phyloP scores from a whole-genome alignment of 768 basidiomycete genomes.

The Lactifluus rugatus region DNA sequence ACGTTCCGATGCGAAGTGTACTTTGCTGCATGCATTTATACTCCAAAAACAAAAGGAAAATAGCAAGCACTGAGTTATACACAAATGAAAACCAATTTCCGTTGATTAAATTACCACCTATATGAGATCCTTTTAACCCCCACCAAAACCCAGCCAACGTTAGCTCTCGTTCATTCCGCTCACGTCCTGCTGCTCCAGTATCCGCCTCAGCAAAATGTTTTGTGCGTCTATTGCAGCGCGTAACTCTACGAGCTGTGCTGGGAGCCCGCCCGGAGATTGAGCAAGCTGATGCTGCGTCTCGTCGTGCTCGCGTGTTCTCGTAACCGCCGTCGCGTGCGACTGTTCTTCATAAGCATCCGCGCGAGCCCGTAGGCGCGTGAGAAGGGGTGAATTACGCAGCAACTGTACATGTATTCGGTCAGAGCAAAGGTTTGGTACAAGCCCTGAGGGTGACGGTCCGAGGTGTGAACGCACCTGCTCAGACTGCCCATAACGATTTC shows the following conservation, averaged over 20 bases:
- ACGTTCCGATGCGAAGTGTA: neutral
- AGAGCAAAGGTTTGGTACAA: neutral
- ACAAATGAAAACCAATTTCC: neutral
- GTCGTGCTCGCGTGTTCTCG: conserved; percentile 26
- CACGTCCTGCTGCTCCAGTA: conserved; percentile 19
- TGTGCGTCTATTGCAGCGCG: conserved; percentile 48
- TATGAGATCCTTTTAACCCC: neutral
- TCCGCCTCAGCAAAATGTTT: conserved; percentile 37
- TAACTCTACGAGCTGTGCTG: conserved; percentile 53
- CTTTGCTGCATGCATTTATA: neutral
- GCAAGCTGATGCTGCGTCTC: conserved; percentile 52
- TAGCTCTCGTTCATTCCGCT: conserved; percentile 2
- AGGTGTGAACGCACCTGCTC: neutral
- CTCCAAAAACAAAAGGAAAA: neutral
- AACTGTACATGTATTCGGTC: neutral
- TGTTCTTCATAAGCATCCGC: neutral
- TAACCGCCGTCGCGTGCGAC: neutral
- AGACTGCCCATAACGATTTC: neutral
- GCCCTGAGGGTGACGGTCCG: neutral
- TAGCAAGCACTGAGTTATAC: neutral
- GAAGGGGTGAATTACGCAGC: neutral
- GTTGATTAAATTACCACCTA: neutral
- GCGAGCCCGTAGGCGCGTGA: neutral
- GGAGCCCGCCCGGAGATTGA: conserved; percentile 57
- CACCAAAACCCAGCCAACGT: neutral